Base-by-base conservation (phyloP, 305 asterid genomes). In the Fraxinus sp. region DNA sequence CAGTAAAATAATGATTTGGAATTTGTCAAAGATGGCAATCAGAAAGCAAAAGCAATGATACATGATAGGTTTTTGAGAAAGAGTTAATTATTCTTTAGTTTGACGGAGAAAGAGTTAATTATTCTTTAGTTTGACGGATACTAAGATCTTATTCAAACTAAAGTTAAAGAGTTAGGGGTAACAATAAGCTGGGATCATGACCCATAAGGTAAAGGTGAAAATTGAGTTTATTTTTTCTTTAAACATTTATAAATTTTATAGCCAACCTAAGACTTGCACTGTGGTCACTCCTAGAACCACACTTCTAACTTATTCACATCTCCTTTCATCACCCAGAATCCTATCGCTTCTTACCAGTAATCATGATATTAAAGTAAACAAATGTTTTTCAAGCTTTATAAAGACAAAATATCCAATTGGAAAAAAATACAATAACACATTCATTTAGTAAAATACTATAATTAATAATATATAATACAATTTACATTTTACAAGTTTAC, bases 21-120 rank as follows among this genome's bases (percentile, higher is more conserved):
- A 28, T 3, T 68, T 28, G 37, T 68, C 39, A 6, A 68, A 68
- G 33, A 68, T 24, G 5, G 39, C 36, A 1, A 68, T 26, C 33
- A 26, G 20, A 68, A 82, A 74, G 39, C 74, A 79, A 82, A 71
- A 28, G 39, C 35, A 24, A 79, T 24, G 49, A 64, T 22, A 76
- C 66, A 49, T 24, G 85, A 36, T 39, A 33, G 81, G 28, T 22
- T 81, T 46, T 78, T 33, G 79, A 52, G 85, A 14, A 20, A 26
- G 79, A 77, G 77, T 26, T 73, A 46, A 66, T 20, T 55, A 9
- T 52, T 37, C 14, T 35, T 35, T 35, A 16, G 32, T 59, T 35
- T 37, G 26, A 26, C 1, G 24, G 22, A 43, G 85, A 13, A 14
- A 18, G 79, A 77, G 77, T 24, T 73, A 46, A 64, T 20, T 55